These are phyloP conservation scores for Mycena sp. DNA, from an alignment of 1,284 basidiomycete genomes.

Conservation along the genomic window DNA sequence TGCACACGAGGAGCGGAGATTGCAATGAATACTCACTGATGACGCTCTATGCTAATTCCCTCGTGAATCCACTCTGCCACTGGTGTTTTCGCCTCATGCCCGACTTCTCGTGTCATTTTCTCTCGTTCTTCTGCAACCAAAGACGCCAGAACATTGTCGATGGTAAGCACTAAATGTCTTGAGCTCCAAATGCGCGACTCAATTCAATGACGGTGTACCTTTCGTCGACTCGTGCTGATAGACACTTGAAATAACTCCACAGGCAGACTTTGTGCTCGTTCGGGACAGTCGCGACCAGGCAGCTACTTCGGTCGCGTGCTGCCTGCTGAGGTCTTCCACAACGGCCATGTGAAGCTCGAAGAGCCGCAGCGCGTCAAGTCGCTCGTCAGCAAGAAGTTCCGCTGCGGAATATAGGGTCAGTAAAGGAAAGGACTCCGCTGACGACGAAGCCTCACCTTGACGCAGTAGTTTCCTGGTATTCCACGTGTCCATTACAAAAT, in stretches of 20 bases:
- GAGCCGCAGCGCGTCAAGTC: too few species aligned
- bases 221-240: too few species aligned
- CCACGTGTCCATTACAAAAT: slow-evolving; percentile 11
- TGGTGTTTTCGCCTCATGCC: too few species aligned
- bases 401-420: too few species aligned
- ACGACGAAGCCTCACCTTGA: neutral
- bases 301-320: slow-evolving; percentile 1
- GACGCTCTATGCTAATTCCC: slow-evolving; percentile 10
- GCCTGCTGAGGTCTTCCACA: slow-evolving; percentile 1
- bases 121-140: neutral
- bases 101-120: neutral
- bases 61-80: slow-evolving; percentile 7
- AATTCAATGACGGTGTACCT: too few species aligned
- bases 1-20: neutral
- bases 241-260: neutral
- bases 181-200: too few species aligned
- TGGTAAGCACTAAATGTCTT: too few species aligned
- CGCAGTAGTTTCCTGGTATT: neutral
- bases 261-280: neutral
- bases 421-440: neutral
- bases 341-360: too few species aligned
- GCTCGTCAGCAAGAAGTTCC: too few species aligned
- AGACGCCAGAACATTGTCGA: too few species aligned
- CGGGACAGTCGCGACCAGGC: neutral
- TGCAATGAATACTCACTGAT: slow-evolving; percentile 2